Conservation (phyloP, 2,329 filamentous ascomycete species). For the Teratosphaeriaceae sp. region DNA sequence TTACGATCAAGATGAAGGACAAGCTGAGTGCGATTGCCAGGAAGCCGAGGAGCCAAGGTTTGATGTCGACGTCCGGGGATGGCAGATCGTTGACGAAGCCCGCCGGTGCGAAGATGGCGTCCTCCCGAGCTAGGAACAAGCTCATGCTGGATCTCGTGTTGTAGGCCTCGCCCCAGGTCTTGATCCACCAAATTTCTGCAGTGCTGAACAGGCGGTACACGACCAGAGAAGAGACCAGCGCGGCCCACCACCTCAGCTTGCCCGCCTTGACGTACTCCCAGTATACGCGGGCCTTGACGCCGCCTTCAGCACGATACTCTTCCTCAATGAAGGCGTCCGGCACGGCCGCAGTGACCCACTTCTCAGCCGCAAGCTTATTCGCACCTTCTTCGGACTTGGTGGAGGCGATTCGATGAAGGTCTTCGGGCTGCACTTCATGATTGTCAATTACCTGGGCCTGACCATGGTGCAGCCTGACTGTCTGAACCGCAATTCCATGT, state of each 20-base stretch:
- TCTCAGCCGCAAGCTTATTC: slow-evolving; percentile 28
- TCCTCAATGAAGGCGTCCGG: slow-evolving; percentile 75
- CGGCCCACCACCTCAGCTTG: slow-evolving; percentile 63
- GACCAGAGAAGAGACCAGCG: slow-evolving; percentile 57
- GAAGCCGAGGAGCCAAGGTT: slow-evolving; percentile 69
- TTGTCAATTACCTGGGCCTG: slow-evolving; percentile 34
- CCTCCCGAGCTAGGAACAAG: slow-evolving; percentile 2
- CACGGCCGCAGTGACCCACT: slow-evolving; percentile 45
- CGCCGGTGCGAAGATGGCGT: slow-evolving; percentile 6
- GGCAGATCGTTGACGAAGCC: slow-evolving; percentile 51
- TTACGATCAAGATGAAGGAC: slow-evolving; percentile 53
- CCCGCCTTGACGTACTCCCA: slow-evolving; percentile 82
- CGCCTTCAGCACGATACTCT: slow-evolving; percentile 65
- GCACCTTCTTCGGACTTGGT: slow-evolving; percentile 10
- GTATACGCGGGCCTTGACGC: slow-evolving; percentile 69
- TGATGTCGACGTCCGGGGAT: slow-evolving; percentile 58
- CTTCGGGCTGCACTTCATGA: slow-evolving; percentile 13
- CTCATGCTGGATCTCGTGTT: slow-evolving; percentile 22
- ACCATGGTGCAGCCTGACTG: slow-evolving; percentile 63
- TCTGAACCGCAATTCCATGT: slow-evolving; percentile 63
- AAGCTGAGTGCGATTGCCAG: slow-evolving; percentile 57
- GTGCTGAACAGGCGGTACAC: slow-evolving; percentile 60
- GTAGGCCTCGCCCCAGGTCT: slow-evolving; percentile 80
- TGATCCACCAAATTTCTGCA: slow-evolving; percentile 71
- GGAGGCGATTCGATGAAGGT: slow-evolving; percentile 12